A percentile compares a stretch with the other conserved stretches of the same genome.
These are phyloP conservation scores for Globisporangium radiosum DNA, from an alignment of 352 stramenopile species.

Conservation along the genomic window DNA sequence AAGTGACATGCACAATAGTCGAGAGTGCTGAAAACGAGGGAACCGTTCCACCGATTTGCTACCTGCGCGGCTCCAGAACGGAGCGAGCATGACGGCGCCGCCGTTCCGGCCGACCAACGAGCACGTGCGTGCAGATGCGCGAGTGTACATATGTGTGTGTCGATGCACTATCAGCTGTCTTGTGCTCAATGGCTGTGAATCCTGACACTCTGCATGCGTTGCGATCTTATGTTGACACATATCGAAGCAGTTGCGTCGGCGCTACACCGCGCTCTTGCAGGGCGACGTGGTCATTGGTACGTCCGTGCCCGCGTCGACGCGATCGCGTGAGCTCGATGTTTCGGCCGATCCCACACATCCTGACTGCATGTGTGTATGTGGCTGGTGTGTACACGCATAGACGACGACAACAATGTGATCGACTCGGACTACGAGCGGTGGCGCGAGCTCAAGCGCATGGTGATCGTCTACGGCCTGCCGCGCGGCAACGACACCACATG, in stretches of 20 bases:
- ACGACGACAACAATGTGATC: slow-evolving; percentile 29
- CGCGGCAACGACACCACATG: slow-evolving; percentile 22
- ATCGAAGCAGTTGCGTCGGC: slow-evolving; percentile 25
- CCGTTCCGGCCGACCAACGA: slow-evolving; percentile 16
- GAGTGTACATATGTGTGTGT: background rate
- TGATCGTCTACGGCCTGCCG: slow-evolving; percentile 73
- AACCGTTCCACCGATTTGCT: background rate
- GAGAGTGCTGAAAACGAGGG: background rate
- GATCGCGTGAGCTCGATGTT: too few species aligned
- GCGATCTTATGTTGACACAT: background rate
- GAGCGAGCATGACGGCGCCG: slow-evolving; percentile 2
- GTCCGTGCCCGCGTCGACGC: background rate
- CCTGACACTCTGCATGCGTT: background rate
- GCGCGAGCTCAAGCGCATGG: slow-evolving; percentile 77
- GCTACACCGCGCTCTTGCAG: slow-evolving; percentile 40
- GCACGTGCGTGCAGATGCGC: slow-evolving; percentile 13
- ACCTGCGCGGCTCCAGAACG: background rate
- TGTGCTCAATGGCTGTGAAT: background rate
- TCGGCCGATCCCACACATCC: background rate
- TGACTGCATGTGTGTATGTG: background rate
- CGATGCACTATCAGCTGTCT: background rate
- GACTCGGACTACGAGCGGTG: slow-evolving; percentile 67
- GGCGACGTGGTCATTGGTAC: slow-evolving; percentile 37
- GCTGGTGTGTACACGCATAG: slow-evolving; percentile 7
- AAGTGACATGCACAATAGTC: background rate